Conservation (phyloP, 2,329 filamentous ascomycete genomes). For the Zasmidium cellare region DNA sequence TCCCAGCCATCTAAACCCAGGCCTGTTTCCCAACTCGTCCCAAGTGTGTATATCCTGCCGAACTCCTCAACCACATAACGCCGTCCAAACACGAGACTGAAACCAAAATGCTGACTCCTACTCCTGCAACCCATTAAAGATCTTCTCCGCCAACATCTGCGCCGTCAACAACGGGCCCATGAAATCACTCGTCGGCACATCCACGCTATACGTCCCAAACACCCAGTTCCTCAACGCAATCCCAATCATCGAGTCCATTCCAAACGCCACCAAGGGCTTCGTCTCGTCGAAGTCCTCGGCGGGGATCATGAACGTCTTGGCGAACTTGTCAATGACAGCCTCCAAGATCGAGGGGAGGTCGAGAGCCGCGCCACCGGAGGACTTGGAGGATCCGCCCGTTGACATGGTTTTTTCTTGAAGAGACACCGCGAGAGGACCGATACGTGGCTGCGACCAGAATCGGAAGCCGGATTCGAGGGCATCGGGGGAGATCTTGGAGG, state of each 20-base stretch:
- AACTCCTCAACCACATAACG: not conserved
- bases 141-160: not conserved
- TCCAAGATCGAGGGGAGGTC: not conserved
- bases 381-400: not conserved
- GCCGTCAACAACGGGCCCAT: not conserved
- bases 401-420: not conserved
- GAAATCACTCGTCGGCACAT: not conserved
- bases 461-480: not conserved
- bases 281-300: not conserved
- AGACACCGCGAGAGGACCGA: not conserved
- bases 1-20: too few relatives aligned
- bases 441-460: not conserved
- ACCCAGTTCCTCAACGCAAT: constrained; percentile 2
- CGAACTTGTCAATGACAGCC: not conserved
- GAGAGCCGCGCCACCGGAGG: not conserved
- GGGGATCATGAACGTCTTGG: not conserved
- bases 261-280: not conserved
- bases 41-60: not conserved
- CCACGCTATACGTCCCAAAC: not conserved
- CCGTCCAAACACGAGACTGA: not conserved
- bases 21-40: not conserved
- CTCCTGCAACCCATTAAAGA: not conserved
- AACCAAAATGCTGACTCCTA: constrained; percentile 1
- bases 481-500: not conserved
- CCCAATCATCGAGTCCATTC: constrained; percentile 6